These are phyloP conservation scores for Cutaneotrichosporon cavernicola DNA, from an alignment of 1,284 basidiomycete species.

Conservation along the genomic window DNA sequence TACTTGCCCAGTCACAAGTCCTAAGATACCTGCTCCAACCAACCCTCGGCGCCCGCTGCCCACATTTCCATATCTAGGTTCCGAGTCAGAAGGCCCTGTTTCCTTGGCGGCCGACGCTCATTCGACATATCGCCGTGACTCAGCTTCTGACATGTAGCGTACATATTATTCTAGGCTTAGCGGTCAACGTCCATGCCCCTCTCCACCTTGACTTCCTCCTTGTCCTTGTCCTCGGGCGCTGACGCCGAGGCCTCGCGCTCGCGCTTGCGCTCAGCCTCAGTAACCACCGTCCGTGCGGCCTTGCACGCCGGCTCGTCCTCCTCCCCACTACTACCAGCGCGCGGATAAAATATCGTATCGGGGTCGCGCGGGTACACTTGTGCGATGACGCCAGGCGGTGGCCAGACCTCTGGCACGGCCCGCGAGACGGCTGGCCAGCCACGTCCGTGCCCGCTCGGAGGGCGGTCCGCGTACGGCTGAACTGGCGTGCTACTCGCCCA, in stretches of 20 bases:
- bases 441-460: not conserved
- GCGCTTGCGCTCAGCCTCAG: constrained; percentile 6
- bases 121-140: not conserved
- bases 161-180: not conserved
- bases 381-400: constrained; percentile 27
- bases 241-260: not conserved
- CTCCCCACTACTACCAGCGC: not conserved
- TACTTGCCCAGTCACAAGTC: no score
- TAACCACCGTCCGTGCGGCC: constrained; percentile 8
- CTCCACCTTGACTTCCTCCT: not conserved
- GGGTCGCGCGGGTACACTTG: constrained; percentile 40
- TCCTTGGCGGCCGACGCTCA: not conserved
- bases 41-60: no score
- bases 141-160: not conserved
- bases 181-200: not conserved
- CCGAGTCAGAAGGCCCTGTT: not conserved
- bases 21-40: no score
- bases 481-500: constrained; percentile 22
- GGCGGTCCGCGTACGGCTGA: constrained; percentile 5
- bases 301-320: constrained; percentile 10
- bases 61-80: no score
- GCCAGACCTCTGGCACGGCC: constrained; percentile 33
- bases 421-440: constrained; percentile 9
- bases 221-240: not conserved
- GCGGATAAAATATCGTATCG: constrained; percentile 15